Conservation (phyloP, 2,329 filamentous ascomycete genomes). For the Didymella keratinophila region DNA sequence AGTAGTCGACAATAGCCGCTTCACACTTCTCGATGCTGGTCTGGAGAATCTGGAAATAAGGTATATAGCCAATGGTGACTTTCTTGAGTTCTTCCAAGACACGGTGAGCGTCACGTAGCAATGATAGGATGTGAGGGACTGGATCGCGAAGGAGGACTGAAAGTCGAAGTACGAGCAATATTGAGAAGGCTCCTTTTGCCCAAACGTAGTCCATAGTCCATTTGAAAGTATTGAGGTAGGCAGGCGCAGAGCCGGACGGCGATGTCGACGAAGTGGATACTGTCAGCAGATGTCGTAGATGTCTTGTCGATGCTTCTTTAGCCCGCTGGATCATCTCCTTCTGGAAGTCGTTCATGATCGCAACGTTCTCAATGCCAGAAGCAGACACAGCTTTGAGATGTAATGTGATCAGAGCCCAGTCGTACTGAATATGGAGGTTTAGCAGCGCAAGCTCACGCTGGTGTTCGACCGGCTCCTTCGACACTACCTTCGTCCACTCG, state of each 20-base stretch:
- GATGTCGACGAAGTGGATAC: constrained; percentile 28
- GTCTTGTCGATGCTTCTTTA: constrained; percentile 60
- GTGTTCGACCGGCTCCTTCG: constrained; percentile 22
- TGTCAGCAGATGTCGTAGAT: constrained; percentile 58
- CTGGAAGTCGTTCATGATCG: constrained; percentile 60
- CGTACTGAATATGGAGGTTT: constrained; percentile 61
- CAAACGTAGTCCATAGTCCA: constrained; percentile 67
- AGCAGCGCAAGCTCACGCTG: constrained; percentile 42
- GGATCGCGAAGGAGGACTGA: constrained; percentile 58
- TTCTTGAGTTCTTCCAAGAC: constrained; percentile 56
- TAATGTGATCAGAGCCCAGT: constrained; percentile 63
- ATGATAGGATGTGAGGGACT: constrained; percentile 49
- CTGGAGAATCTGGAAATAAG: constrained; percentile 59
- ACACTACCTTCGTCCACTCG: constrained; percentile 45
- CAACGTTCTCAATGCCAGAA: constrained; percentile 60
- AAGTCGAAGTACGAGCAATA: constrained; percentile 62
- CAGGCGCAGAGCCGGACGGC: constrained; percentile 26
- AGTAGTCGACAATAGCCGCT: constrained; percentile 53
- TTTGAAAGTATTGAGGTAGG: constrained; percentile 60
- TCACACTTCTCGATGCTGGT: constrained; percentile 61
- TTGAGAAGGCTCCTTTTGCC: constrained; percentile 67
- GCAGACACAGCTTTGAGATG: constrained; percentile 60
- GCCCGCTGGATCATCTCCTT: constrained; percentile 59
- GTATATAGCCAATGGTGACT: constrained; percentile 54
- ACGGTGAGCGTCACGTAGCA: constrained; percentile 55